phyloP scores from a whole-genome alignment of 139 green algal species.

The Astrephomene gubernaculifera region DNA sequence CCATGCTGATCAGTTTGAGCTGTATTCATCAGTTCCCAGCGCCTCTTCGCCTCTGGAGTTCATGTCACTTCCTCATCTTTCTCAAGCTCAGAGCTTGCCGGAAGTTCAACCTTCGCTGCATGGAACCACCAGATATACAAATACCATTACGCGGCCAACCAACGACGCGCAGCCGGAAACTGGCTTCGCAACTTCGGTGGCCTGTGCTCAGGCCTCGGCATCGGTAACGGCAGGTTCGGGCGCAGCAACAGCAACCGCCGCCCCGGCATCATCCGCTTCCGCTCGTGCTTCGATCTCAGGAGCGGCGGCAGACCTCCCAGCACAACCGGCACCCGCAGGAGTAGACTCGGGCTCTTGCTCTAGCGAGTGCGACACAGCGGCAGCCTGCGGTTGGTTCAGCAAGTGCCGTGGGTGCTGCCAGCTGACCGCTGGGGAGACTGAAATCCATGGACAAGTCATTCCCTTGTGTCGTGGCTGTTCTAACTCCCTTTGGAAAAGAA shows the following conservation, averaged over 20 bases:
- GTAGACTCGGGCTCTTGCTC: neutral
- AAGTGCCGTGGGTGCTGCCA: constrained; percentile 40
- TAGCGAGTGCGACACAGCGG: constrained; percentile 10
- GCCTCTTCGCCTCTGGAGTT: constrained; percentile 12
- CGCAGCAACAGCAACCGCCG: too few species aligned
- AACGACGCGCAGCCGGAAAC: too few species aligned
- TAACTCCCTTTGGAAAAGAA: neutral
- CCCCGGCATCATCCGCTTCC: too few species aligned
- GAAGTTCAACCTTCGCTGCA: too few species aligned
- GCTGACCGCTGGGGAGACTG: constrained; percentile 29
- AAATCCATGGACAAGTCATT: constrained; percentile 2
- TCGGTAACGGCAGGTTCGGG: too few species aligned
- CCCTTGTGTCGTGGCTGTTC: constrained; percentile 25
- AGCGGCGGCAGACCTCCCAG: neutral
- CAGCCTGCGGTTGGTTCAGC: constrained; percentile 20
- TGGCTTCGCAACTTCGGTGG: too few species aligned
- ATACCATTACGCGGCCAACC: too few species aligned
- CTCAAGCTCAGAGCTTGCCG: too few species aligned
- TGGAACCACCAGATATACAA: too few species aligned
- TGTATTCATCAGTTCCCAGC: neutral
- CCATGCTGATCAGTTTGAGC: neutral
- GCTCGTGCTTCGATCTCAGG: too few species aligned
- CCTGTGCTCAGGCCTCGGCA: too few species aligned
- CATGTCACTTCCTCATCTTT: too few species aligned
- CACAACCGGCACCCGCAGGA: neutral